phyloP scores from a whole-genome alignment of 331 rosid species.

The Prunus yedoensis region DNA sequence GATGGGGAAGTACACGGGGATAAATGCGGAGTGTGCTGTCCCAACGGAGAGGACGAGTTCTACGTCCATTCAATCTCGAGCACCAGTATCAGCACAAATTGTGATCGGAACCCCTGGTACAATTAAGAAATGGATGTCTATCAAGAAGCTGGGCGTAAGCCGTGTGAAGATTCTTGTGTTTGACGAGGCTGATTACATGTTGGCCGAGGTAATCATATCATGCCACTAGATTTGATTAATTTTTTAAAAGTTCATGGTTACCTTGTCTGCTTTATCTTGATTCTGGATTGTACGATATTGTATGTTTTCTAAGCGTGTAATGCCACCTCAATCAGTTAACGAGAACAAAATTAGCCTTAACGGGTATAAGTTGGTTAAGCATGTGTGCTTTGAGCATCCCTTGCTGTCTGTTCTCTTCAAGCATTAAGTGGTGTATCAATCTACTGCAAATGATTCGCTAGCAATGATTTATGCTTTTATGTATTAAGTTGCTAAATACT shows the following conservation, averaged over 20 bases:
- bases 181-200: constrained; percentile 98
- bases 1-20: constrained; percentile 80
- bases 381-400: not conserved
- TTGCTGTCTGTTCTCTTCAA: not conserved
- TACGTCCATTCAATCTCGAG: constrained; percentile 33
- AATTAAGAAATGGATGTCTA: constrained; percentile 59
- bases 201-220: constrained; percentile 49
- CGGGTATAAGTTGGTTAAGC: not conserved
- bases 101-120: constrained; percentile 95
- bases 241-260: not conserved
- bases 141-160: constrained; percentile 48
- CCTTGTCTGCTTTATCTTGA: not conserved
- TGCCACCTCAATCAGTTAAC: not conserved
- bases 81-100: constrained; percentile 66
- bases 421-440: not conserved
- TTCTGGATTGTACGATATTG: not conserved
- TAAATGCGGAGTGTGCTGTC: constrained; percentile 74
- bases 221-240: not conserved
- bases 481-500: not conserved
- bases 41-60: constrained; percentile 54
- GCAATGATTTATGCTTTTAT: not conserved
- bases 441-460: not conserved
- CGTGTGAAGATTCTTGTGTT: constrained; percentile 74
- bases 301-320: not conserved
- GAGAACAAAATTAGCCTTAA: not conserved